Evolutionary conservation across 2,329 filamentous ascomycete genomes (phyloP).

Genomic region (Plenodomus tracheiphilus): DNA sequence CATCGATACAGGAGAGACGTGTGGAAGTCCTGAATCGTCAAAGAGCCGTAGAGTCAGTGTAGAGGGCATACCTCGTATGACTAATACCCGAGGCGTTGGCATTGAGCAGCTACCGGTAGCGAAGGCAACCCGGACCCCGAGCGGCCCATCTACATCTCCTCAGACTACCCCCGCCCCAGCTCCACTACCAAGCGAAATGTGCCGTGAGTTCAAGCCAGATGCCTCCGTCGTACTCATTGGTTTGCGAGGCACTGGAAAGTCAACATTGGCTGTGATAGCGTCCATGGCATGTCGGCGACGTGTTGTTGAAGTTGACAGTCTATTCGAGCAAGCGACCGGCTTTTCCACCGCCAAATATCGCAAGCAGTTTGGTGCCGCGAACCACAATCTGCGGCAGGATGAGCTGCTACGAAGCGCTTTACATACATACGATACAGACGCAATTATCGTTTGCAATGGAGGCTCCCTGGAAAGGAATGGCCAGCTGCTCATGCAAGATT

Average conservation of each 20-base stretch:
- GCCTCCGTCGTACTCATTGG: conserved; percentile 75
- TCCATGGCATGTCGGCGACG: conserved; percentile 70
- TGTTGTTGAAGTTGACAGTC: conserved; percentile 69
- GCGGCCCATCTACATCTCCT: conserved; percentile 20
- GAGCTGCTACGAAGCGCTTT: conserved; percentile 65
- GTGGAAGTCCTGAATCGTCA: background rate
- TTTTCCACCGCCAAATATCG: conserved; percentile 66
- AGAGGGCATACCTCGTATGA: background rate
- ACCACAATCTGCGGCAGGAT: conserved; percentile 67
- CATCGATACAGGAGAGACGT: conserved; percentile 1
- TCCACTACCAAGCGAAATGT: conserved; percentile 19
- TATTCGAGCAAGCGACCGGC: conserved; percentile 67
- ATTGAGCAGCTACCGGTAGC: background rate
- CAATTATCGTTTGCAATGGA: conserved; percentile 72
- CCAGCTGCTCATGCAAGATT: conserved; percentile 64
- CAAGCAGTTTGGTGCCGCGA: conserved; percentile 61
- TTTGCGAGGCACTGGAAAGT: conserved; percentile 74
- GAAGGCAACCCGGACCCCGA: background rate
- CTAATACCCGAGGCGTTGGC: background rate
- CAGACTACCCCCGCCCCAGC: conserved; percentile 30
- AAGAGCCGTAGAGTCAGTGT: background rate
- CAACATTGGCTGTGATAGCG: conserved; percentile 74
- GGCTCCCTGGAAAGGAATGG: conserved; percentile 68
- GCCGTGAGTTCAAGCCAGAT: conserved; percentile 58
- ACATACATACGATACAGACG: conserved; percentile 60